Percentiles rank a stretch among this genome's conserved stretches.
phyloP scores from a whole-genome alignment of 768 basidiomycete species.

The Lactifluus volemus region DNA sequence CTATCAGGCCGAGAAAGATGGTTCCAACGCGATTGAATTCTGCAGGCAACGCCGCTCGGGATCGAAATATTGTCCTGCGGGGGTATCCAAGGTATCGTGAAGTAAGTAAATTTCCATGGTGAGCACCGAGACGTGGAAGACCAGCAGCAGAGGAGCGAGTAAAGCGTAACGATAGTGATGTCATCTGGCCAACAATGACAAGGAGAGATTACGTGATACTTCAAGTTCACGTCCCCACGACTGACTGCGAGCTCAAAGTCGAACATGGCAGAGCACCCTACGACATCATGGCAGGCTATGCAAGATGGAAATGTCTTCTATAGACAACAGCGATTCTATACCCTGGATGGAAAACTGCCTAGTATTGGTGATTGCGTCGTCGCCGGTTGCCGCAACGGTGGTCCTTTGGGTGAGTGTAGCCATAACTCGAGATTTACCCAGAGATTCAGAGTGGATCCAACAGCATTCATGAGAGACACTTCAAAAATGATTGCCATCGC shows the following conservation, averaged over 20 bases:
- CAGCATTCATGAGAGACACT: slow-evolving; percentile 83
- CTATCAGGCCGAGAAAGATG: slow-evolving; percentile 11
- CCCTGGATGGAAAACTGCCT: slow-evolving; percentile 68
- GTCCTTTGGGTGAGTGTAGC: slow-evolving; percentile 65
- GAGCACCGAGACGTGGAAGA: neutral
- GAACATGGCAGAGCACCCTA: slow-evolving; percentile 57
- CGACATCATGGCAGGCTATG: slow-evolving; percentile 86
- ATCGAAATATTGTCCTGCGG: slow-evolving; percentile 2
- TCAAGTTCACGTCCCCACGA: too few relatives aligned
- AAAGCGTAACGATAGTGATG: neutral
- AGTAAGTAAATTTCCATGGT: neutral
- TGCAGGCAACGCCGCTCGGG: neutral
- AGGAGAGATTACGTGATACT: too few relatives aligned
- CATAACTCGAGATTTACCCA: neutral
- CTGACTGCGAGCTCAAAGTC: neutral
- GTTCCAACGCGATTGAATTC: slow-evolving; percentile 6
- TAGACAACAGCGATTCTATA: slow-evolving; percentile 74
- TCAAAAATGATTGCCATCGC: slow-evolving; percentile 71
- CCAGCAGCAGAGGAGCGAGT: neutral
- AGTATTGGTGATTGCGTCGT: slow-evolving; percentile 73
- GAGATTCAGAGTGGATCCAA: neutral
- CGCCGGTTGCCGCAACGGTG: slow-evolving; percentile 78
- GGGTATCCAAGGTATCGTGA: neutral
- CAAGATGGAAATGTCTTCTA: slow-evolving; percentile 84
- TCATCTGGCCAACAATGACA: neutral